Evolutionary conservation across 108 stramenopile genomes (phyloP).

Genomic region (Fragilaria radians): DNA sequence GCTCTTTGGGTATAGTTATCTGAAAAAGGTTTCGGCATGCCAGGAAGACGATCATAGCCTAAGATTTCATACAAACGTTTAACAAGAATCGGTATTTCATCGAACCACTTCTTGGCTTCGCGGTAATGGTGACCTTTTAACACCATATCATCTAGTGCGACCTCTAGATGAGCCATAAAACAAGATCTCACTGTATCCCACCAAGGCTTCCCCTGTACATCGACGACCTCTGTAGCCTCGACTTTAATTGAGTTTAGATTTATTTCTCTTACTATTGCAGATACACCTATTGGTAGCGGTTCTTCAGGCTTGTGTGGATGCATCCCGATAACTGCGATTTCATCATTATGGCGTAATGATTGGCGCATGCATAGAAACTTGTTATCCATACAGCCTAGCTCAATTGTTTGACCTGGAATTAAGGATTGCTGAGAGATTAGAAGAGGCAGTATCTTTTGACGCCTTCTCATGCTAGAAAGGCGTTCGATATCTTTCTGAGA

Average conservation of each 20-base stretch:
- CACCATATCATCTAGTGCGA: constrained; percentile 9
- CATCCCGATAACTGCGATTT: constrained; percentile 16
- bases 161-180: constrained; percentile 22
- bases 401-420: background rate
- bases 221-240: constrained; percentile 9
- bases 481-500: background rate
- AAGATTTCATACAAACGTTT: constrained; percentile 10
- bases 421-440: background rate
- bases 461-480: background rate
- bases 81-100: constrained; percentile 13
- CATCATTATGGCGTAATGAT: constrained; percentile 6
- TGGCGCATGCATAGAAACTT: constrained; percentile 19
- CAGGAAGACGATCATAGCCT: background rate
- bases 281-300: constrained; percentile 10
- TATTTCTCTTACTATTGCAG: background rate
- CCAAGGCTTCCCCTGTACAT: constrained; percentile 22
- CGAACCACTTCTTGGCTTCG: constrained; percentile 2
- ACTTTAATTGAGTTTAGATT: background rate
- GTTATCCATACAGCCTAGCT: constrained; percentile 8
- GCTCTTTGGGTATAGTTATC: constrained; percentile 11
- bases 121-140: constrained; percentile 2
- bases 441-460: background rate
- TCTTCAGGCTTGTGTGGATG: constrained; percentile 7
- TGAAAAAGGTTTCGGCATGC: background rate
- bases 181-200: constrained; percentile 17